phyloP scores from a whole-genome alignment of 768 basidiomycete genomes.

The Omphalotus guepiniiformis region DNA sequence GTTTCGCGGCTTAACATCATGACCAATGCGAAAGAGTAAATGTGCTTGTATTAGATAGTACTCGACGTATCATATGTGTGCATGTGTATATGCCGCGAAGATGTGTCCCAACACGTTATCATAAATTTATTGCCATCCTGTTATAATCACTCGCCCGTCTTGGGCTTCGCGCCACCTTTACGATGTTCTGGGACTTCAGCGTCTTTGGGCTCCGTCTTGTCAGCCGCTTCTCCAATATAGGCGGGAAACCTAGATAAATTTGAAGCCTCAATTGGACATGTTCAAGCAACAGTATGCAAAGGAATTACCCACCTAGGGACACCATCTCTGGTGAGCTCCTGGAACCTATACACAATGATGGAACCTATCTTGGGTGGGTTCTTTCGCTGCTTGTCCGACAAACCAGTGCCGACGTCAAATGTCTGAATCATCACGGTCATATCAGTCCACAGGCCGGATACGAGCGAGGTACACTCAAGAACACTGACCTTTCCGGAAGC shows the following conservation, averaged over 20 bases:
- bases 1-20: no score
- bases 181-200: conserved; percentile 45
- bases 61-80: no score
- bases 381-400: conserved; percentile 49
- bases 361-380: conserved; percentile 52
- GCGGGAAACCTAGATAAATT: conserved; percentile 44
- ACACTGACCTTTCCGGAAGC: conserved; percentile 48
- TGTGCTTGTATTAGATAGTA: no score
- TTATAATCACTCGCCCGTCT: conserved; percentile 9
- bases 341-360: conserved; percentile 57
- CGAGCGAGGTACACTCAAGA: not conserved
- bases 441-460: no score
- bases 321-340: conserved; percentile 53
- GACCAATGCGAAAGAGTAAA: no score
- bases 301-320: conserved; percentile 42
- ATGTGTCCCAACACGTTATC: no score
- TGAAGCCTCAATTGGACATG: not conserved
- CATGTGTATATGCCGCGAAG: no score
- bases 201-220: conserved; percentile 53
- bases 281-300: not conserved
- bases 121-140: no score
- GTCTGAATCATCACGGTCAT: conserved; percentile 34
- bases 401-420: conserved; percentile 54
- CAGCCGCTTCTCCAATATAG: conserved; percentile 46
- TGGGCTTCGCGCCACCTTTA: conserved; percentile 17